Percentiles rank a stretch among this genome's conserved stretches.
Evolutionary conservation across 257 asterid species (phyloP).

Genomic region (Galeopsis tetrahit): DNA sequence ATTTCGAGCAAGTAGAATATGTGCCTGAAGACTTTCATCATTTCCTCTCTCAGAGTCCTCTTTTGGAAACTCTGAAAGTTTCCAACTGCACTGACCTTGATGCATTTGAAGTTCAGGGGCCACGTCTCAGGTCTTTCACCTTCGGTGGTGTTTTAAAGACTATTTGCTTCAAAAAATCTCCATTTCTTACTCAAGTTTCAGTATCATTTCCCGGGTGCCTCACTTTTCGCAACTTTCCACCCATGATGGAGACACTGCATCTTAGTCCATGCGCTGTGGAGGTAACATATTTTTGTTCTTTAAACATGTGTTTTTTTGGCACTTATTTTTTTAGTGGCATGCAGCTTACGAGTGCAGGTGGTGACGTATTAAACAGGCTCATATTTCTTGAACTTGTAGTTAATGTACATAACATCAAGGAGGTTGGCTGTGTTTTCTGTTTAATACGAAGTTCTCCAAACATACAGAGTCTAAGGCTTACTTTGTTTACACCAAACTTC

Average conservation of each 20-base stretch:
- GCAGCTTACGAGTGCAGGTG: constrained; percentile 22
- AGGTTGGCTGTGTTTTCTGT: background rate
- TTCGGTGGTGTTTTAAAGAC: constrained; percentile 17
- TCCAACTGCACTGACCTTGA: background rate
- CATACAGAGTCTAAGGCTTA: background rate
- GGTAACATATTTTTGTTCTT: constrained; percentile 3
- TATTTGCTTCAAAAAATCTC: constrained; percentile 29
- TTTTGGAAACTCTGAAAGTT: background rate
- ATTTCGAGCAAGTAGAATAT: constrained; percentile 1
- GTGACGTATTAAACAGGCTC: background rate
- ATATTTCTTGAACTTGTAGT: too few species aligned
- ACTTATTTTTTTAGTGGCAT: background rate
- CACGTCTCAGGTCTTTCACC: constrained; percentile 15
- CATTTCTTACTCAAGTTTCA: constrained; percentile 23
- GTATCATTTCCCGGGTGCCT: background rate
- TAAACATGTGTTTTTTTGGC: background rate
- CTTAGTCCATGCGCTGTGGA: background rate
- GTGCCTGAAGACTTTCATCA: background rate
- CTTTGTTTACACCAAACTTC: background rate
- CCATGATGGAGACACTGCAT: constrained; percentile 2
- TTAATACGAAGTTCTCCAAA: background rate
- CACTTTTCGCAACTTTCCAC: background rate
- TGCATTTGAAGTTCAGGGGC: constrained; percentile 13
- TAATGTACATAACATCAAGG: too few species aligned
- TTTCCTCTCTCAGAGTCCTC: constrained; percentile 24